Evolutionary conservation across 2,329 filamentous ascomycete genomes (phyloP), one percentile per base, ranked within the genome.

Genomic region (Chaetomium sp.): DNA sequence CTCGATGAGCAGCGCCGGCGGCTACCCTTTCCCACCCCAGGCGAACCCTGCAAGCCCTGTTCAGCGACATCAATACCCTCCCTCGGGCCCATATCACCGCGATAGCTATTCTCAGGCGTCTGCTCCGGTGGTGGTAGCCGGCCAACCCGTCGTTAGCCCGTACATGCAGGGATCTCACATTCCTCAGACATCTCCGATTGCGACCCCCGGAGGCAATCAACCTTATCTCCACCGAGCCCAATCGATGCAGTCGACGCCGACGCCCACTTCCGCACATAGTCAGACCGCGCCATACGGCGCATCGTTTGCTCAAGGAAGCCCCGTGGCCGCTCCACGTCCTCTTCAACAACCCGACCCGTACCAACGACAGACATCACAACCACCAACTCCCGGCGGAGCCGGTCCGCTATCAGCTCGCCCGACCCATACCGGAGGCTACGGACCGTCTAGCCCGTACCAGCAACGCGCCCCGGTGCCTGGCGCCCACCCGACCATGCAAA

Each of bases 261-360:
- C 82, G 38, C 81, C 81, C n/a, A 83, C 80, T 6, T 84, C 81
- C 41, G 78, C 81, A 12, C 81, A 84, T 47, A 79, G 78, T 64
- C 81, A 84, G 67, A 44, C 54, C 7, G 78, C 78, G 46, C 75
- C 76, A 7, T 81, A 77, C 62, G 76, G 76, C 10, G 68, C 71
- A 53, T 73, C 77, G 34, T 80, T 78, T 60, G 68, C 66, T 32
- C 79, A 81, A 58, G 76, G 74, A 41, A 85, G 81, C 62, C 82
- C 82, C 48, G 68, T 78, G 44, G 68, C 72, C 43, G 67, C 74
- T 37, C 67, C 74, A 37, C 77, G 76, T 56, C 72, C 71, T 51
- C 73, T 70, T 43, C 70, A 72, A 4, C 62, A 65, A 41, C 66
- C 70, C 38, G 72, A 75, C 33, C 72, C 71, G 61, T 75, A 77